These are phyloP conservation scores for Trebouxia gelatinosa DNA, from an alignment of 163 green algal genomes.

Conservation along the genomic window DNA sequence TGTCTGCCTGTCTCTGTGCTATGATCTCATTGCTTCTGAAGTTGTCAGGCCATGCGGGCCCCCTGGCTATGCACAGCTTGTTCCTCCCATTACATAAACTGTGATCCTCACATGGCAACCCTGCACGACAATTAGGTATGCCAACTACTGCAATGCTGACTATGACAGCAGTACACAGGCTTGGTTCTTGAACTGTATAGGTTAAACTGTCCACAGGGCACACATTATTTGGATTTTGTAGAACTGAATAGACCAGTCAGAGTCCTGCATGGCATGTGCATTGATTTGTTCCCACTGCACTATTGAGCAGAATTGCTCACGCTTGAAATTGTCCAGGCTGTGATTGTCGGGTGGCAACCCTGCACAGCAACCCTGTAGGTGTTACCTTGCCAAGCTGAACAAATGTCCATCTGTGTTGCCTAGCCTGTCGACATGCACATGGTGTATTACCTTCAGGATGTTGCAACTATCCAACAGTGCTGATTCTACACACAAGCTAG, in stretches of 20 bases:
- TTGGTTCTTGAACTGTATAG: neutral
- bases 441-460: too few species aligned
- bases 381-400: too few species aligned
- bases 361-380: too few species aligned
- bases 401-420: too few species aligned
- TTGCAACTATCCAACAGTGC: too few species aligned
- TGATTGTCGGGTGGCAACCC: neutral
- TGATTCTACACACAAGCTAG: too few species aligned
- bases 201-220: neutral
- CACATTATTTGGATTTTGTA: neutral
- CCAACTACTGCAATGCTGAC: neutral
- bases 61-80: conserved; percentile 76
- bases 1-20: conserved; percentile 54
- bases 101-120: conserved; percentile 64
- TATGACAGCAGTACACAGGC: neutral
- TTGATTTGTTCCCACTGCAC: neutral
- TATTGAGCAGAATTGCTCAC: neutral
- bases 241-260: neutral
- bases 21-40: conserved; percentile 69
- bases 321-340: neutral
- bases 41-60: conserved; percentile 61
- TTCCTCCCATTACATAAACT: conserved; percentile 73
- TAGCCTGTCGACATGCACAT: too few species aligned
- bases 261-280: neutral
- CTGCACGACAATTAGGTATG: neutral